Base-by-base conservation (phyloP, 129 eudicot species). In the Cynara cardunculus region DNA sequence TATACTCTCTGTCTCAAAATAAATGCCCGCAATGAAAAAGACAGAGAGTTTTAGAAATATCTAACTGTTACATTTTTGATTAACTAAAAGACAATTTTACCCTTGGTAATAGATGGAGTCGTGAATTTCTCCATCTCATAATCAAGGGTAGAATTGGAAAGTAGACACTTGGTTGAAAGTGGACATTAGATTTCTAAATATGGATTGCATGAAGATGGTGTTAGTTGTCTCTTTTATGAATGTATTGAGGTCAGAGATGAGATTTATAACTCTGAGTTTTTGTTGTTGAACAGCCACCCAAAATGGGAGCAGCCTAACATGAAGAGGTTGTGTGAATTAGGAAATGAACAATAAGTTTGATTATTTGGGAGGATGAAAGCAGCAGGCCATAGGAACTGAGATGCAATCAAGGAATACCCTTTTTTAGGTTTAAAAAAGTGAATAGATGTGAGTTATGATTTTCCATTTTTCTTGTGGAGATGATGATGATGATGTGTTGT, bases 231-330 rank as follows among this genome's bases (percentile, higher is more conserved):
- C 14, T 22, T 80, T 53, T 69, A 21, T 19, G n/a, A 12, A 25
- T 61, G n/a, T 30, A 25, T 76, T 9, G 11, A 26, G 37, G 31
- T 64, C 22, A 71, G 5, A 37, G 39, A 32, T 67, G 41, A 67
- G 27, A 39, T 78, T 31, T 72, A 22, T 67, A 22, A 74, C 75
- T 4, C 14, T 12, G 11, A 21, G 18, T 14, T 37, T 73, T 12
- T 61, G 6, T 72, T 56, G 2, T 56, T 72, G 32, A 67, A 34
- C 93, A 91, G 96, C 87, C 89, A 39, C 87, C 96, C 22, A 87
- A 85, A 78, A 71, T 81, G 25, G 91, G 93, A 89, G 67, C 72
- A 2, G 77, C 64, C 39, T 87, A 80, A 85, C 66, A 26, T 56
- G 65, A 56, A 56, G 59, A 39, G 44, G 59, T 22, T 59, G 19